Percentiles rank a stretch among this genome's conserved stretches.
Evolutionary conservation across 345 rosid genomes (phyloP).

Genomic region (Linum lewisii): DNA sequence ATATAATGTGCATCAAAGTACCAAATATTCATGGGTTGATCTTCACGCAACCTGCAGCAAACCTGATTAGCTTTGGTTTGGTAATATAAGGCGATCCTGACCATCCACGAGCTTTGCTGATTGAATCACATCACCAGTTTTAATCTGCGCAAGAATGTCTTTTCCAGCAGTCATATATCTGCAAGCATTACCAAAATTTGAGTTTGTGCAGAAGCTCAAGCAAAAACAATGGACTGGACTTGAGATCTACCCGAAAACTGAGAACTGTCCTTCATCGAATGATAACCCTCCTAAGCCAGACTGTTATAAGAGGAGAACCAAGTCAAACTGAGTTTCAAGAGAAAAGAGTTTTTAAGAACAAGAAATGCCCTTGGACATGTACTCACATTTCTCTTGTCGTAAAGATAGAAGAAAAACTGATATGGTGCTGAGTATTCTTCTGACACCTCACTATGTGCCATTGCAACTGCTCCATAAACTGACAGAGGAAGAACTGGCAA

Average conservation of each 20-base stretch:
- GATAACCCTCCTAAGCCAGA: conserved; percentile 94
- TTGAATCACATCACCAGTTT: conserved; percentile 64
- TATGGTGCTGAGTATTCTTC: conserved; percentile 86
- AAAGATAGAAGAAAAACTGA: conserved; percentile 84
- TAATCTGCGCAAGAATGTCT: conserved; percentile 74
- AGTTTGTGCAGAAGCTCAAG: neutral
- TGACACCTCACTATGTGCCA: conserved; percentile 77
- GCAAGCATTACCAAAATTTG: conserved; percentile 1
- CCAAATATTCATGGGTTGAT: too few species aligned
- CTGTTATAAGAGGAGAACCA: conserved; percentile 19
- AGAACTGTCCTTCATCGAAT: conserved; percentile 90
- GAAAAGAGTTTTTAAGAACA: neutral
- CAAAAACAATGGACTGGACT: neutral
- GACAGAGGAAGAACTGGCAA: conserved; percentile 81
- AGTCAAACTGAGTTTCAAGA: neutral
- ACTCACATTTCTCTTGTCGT: conserved; percentile 81
- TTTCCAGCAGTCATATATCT: conserved; percentile 67
- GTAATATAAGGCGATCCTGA: conserved; percentile 64
- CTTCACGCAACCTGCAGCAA: too few species aligned
- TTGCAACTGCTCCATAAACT: conserved; percentile 84
- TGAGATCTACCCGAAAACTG: conserved; percentile 64
- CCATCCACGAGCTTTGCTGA: conserved; percentile 68
- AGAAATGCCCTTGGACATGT: conserved; percentile 3
- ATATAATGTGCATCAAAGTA: too few species aligned
- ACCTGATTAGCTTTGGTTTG: conserved; percentile 29